These are phyloP conservation scores for Termitomyces eurrhizus DNA, from an alignment of 768 basidiomycete genomes.

Conservation along the genomic window DNA sequence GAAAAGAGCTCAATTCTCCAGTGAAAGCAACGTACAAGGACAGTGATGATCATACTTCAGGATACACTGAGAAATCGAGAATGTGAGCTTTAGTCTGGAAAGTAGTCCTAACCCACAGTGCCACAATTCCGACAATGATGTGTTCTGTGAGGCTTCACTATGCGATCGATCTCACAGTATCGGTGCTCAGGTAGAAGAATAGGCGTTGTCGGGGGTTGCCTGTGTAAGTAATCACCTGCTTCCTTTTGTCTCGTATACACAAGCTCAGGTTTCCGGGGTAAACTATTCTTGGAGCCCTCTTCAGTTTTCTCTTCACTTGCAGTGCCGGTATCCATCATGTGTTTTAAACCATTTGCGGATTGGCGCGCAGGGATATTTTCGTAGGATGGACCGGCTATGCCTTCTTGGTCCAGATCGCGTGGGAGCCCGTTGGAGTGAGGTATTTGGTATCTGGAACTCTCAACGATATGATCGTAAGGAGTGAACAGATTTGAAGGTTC, in stretches of 20 bases:
- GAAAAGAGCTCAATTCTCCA: not conserved
- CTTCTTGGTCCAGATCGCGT: conserved; percentile 20
- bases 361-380: conserved; percentile 28
- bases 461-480: conserved; percentile 7
- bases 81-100: not conserved
- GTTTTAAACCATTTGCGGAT: not conserved
- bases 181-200: conserved; percentile 59
- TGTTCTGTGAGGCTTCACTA: conserved; percentile 69
- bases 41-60: conserved; percentile 88
- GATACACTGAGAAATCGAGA: conserved; percentile 53
- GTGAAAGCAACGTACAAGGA: conserved; percentile 60
- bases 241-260: conserved; percentile 1
- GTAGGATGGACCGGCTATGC: conserved; percentile 40
- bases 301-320: not conserved
- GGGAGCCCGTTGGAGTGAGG: conserved; percentile 5
- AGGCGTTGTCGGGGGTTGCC: conserved; percentile 33
- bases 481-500: conserved; percentile 7
- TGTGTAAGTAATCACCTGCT: conserved; percentile 20
- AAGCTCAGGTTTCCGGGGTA: conserved; percentile 8
- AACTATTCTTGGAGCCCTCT: not conserved
- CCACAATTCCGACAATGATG: conserved; percentile 85
- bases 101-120: conserved; percentile 48
- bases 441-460: conserved; percentile 1
- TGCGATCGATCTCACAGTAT: conserved; percentile 59
- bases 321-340: not conserved